Evolutionary conservation across 2,329 filamentous ascomycete genomes (phyloP).

Genomic region (Gremmenia infestans): DNA sequence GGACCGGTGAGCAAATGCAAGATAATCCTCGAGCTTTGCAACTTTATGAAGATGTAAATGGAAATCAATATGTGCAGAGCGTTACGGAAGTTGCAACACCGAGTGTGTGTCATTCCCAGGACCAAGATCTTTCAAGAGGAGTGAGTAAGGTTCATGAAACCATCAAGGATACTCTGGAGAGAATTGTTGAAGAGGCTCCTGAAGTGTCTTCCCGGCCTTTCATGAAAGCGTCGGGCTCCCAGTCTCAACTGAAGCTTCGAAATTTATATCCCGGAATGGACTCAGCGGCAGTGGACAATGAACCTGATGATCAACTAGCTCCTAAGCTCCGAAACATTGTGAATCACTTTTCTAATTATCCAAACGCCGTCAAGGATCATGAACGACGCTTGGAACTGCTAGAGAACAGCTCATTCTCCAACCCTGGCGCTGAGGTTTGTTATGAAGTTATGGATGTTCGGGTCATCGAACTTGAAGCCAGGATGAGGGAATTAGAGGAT

Average conservation of each 20-base stretch:
- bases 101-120: constrained; percentile 19
- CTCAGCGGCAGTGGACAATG: constrained; percentile 3
- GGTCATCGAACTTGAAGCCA: constrained; percentile 63
- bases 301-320: constrained; percentile 15
- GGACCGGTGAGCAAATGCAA: not conserved
- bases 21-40: constrained; percentile 17
- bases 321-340: constrained; percentile 22
- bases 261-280: constrained; percentile 8
- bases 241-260: constrained; percentile 18
- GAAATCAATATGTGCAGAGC: constrained; percentile 25
- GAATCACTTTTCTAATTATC: constrained; percentile 20
- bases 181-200: constrained; percentile 13
- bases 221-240: constrained; percentile 10
- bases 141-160: constrained; percentile 14
- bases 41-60: constrained; percentile 25
- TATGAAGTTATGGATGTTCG: constrained; percentile 64
- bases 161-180: constrained; percentile 18
- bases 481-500: constrained; percentile 56
- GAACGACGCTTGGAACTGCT: constrained; percentile 62
- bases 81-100: constrained; percentile 28
- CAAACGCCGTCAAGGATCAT: constrained; percentile 36
- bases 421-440: constrained; percentile 62
- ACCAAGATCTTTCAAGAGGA: constrained; percentile 11
- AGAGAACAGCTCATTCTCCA: constrained; percentile 66
- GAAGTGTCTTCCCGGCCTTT: constrained; percentile 6